Conservation (phyloP, 768 basidiomycete species). For the Termitomyces heimii region DNA sequence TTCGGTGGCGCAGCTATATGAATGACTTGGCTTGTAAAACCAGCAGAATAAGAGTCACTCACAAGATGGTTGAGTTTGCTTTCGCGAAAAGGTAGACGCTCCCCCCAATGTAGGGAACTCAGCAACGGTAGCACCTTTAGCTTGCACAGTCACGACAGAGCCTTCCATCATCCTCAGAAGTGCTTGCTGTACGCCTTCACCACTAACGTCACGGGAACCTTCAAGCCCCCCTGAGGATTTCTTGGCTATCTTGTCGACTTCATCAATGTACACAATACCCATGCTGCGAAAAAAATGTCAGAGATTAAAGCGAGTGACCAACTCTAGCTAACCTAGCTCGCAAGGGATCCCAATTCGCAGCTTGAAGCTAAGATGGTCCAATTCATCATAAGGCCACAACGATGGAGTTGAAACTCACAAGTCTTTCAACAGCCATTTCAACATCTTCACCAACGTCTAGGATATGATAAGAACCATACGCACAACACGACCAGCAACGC, state of each 20-base stretch:
- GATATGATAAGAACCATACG: constrained; percentile 4
- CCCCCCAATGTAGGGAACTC: constrained; percentile 37
- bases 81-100: constrained; percentile 40
- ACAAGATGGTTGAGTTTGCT: constrained; percentile 29
- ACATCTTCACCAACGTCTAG: constrained; percentile 95
- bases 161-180: constrained; percentile 94
- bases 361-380: constrained; percentile 58
- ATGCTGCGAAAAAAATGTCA: constrained; percentile 41
- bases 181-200: constrained; percentile 95
- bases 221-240: constrained; percentile 54
- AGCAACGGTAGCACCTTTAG: constrained; percentile 48
- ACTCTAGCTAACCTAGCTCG: constrained; percentile 60
- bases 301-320: constrained; percentile 1
- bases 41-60: constrained; percentile 11
- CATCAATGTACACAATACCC: constrained; percentile 96
- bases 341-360: constrained; percentile 82
- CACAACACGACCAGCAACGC: background rate
- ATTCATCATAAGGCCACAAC: background rate
- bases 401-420: constrained; percentile 39
- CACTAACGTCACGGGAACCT: constrained; percentile 82
- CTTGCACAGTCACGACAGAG: constrained; percentile 74
- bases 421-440: constrained; percentile 81
- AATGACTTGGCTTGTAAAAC: background rate
- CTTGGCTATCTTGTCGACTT: constrained; percentile 89
- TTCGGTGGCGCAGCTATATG: constrained; percentile 29